Percentiles rank a stretch among this genome's conserved stretches.
These are phyloP conservation scores for Thalassiosira delicatula DNA, from an alignment of 352 stramenopile species.

Conservation along the genomic window DNA sequence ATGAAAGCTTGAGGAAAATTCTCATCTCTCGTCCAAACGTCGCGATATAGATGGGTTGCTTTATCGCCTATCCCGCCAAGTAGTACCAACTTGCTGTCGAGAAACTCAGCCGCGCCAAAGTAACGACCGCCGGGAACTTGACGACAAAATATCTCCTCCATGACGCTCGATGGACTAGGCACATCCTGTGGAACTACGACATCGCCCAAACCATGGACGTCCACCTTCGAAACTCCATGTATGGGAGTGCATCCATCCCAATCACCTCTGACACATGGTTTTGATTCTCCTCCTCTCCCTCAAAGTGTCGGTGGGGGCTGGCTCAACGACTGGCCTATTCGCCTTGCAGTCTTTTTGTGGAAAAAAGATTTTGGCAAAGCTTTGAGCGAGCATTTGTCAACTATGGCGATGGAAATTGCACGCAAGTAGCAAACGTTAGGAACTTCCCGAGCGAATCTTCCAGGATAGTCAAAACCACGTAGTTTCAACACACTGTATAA, in stretches of 20 bases:
- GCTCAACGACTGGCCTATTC: constrained; percentile 6
- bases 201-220: constrained; percentile 81
- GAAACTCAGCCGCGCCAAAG: constrained; percentile 50
- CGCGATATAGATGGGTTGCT: constrained; percentile 47
- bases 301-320: constrained; percentile 30
- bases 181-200: constrained; percentile 66
- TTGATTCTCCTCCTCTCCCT: constrained; percentile 52
- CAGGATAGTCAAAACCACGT: constrained; percentile 79
- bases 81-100: constrained; percentile 63
- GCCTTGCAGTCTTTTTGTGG: constrained; percentile 14
- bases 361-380: constrained; percentile 31
- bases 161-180: constrained; percentile 63
- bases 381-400: constrained; percentile 81
- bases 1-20: constrained; percentile 60
- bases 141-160: constrained; percentile 74
- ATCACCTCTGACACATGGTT: constrained; percentile 50
- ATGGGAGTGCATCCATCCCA: constrained; percentile 84
- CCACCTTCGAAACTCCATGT: constrained; percentile 44
- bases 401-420: constrained; percentile 68
- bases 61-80: constrained; percentile 62
- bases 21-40: constrained; percentile 69
- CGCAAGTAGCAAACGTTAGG: constrained; percentile 81
- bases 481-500: constrained; percentile 80
- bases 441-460: constrained; percentile 51
- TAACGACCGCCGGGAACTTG: constrained; percentile 54